Base-by-base conservation (phyloP, 2,329 filamentous ascomycete genomes). In the Alternaria sp. region DNA sequence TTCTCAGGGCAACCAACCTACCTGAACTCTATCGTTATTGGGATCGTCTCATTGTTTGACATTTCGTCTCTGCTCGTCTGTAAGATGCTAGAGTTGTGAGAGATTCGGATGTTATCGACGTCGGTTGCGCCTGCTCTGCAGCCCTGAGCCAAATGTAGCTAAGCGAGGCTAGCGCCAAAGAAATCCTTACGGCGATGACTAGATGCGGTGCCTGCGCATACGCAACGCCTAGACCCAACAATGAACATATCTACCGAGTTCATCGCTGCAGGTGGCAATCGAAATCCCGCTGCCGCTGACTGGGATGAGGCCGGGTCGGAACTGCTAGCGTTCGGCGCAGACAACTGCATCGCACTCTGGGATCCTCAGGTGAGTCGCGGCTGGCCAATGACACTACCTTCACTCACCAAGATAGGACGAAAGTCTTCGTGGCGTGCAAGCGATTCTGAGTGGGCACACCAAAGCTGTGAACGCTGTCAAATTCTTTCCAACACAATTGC, bases 261-360 rank as follows among this genome's bases (percentile, higher is more conserved):
- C 72, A 84, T 96, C 70, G 90, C 93, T 50, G 89, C 90, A 66
- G 96, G 96, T 64, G 95, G 93, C 50, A 99, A 98, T 80, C 87
- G 95, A 72, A 93, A 98, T 74, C 92, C 95, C 18, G 90, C 91
- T 15, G 92, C 93, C 26, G 94, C 95, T 26, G 95, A 98, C 82
- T 99, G 96, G 96, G 89, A 92, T 76, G 76, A 82, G 20, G 82
- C 86, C 18, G 75, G 79, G 67, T 83, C 84, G 20, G 92, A 91
- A 10, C 78, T 94, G 47, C 84, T 99, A 58, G 96, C 94, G 28
- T 99, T 93, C 82, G 96, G 96, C 30, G 91, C 94, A 9, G 93
- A 96, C 80, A 89, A 90, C 71, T 96, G 96, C 81, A 87, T 99
- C 71, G 95, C 94, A 46, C 78, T 98, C 44, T 99, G 96, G 96